Conservation (phyloP, 2,329 filamentous ascomycete genomes). For the Penicillium sp. region DNA sequence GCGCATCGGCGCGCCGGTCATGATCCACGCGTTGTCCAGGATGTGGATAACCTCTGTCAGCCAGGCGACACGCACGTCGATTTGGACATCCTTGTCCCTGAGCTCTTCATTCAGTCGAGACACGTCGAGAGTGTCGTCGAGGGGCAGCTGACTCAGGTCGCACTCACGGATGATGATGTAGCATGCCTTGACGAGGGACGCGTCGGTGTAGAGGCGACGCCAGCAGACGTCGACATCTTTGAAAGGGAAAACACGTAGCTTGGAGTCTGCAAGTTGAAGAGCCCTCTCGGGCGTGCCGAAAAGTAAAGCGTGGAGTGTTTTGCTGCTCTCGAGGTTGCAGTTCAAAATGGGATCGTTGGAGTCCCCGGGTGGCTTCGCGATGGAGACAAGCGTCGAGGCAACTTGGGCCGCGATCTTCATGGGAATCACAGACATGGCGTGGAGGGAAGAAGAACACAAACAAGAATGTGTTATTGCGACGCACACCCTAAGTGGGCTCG, state of each 20-base stretch:
- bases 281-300: constrained; percentile 41
- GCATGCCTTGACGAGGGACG: constrained; percentile 50
- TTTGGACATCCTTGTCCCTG: constrained; percentile 13
- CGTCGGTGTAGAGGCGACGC: constrained; percentile 59
- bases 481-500: neutral
- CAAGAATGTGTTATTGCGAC: neutral
- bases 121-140: constrained; percentile 4
- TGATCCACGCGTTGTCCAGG: constrained; percentile 74
- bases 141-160: constrained; percentile 9
- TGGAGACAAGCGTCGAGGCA: constrained; percentile 26
- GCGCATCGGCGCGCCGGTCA: constrained; percentile 64
- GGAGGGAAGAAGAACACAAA: neutral
- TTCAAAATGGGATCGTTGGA: constrained; percentile 34
- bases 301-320: constrained; percentile 26
- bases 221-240: constrained; percentile 56
- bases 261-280: constrained; percentile 50
- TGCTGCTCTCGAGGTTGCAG: constrained; percentile 29
- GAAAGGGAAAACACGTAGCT: constrained; percentile 57
- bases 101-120: constrained; percentile 16
- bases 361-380: constrained; percentile 23
- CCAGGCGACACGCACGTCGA: constrained; percentile 37
- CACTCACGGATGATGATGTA: constrained; percentile 28
- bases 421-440: neutral
- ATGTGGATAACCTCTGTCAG: constrained; percentile 60
- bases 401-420: constrained; percentile 1